Base-by-base conservation (phyloP, 345 rosid genomes). In the Eutrema yunnanense region DNA sequence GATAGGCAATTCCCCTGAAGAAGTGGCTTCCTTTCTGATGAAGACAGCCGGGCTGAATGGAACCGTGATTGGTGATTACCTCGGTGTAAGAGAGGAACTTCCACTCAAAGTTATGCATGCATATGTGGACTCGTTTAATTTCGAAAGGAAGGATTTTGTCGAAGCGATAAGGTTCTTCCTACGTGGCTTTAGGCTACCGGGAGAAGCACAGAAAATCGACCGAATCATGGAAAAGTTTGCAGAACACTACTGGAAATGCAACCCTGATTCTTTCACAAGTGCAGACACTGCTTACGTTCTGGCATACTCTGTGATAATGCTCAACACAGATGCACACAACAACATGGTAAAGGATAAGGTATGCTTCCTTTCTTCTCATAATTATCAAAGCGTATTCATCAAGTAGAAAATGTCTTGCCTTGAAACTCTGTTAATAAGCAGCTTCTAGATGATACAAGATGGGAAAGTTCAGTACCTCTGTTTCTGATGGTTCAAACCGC, bases 281-380 rank as follows among this genome's bases (percentile, higher is more conserved):
- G 99, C 99, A 46, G 98, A 95, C 77, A 92, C 99, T 72, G 96
- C 99, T 38, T 92, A 95, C 62, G 94, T 95, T 75, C 94, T 90
- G 19, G 99, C 99, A 4, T 92, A 95, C 75, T 92, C 98, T 26
- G 99, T 95, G 67, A 95, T 95, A 74, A 13, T 95, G 98, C 98
- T 95, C 57, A 95, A 95, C 78, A 92, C 99, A 19, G 99, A 95
- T 76, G 98, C 99, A 62, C 99, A 90, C 69, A 92, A 92, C 83
- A 90, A 52, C 82, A 92, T 92, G 99, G 98, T 95, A 80, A 95
- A 95, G 76, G 92, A 95, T 65, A 92, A 95, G 98, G 99, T 95
- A 74, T 60, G 58, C 10, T 53, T 57, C 42, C 27, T 48, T 58
- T 50, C 26, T 16, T 38, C 4, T 61, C 19, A 14, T 73, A 22